These are phyloP conservation scores for Pythium phragmiticola DNA, from an alignment of 352 stramenopile species.

Conservation along the genomic window DNA sequence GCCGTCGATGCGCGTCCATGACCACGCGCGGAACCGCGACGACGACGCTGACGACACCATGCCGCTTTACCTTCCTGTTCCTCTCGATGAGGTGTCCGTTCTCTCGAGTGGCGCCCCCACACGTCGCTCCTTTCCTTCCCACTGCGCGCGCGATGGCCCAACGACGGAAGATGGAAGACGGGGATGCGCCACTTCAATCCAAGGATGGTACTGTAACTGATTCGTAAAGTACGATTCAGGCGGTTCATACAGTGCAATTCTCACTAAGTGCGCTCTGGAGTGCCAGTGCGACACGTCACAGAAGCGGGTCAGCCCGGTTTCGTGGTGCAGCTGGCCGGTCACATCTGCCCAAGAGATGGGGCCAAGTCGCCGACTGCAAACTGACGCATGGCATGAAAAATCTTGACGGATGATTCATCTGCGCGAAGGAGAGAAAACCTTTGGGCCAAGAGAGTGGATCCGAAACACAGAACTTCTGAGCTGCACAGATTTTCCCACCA, in stretches of 20 bases:
- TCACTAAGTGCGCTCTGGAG: constrained; percentile 11
- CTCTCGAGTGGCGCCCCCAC: too few relatives aligned
- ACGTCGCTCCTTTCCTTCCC: too few relatives aligned
- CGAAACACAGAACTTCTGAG: not conserved
- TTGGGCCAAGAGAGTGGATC: constrained; percentile 1
- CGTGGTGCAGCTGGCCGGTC: constrained; percentile 17
- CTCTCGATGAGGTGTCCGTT: not conserved
- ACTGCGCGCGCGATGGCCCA: not conserved
- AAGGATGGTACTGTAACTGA: not conserved
- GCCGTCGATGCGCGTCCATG: constrained; percentile 79
- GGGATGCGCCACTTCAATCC: constrained; percentile 19
- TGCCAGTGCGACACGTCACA: constrained; percentile 16
- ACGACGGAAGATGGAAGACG: not conserved
- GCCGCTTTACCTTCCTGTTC: not conserved
- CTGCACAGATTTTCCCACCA: too few relatives aligned
- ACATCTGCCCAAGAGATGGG: constrained; percentile 12
- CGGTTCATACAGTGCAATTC: not conserved
- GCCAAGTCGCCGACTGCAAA: not conserved
- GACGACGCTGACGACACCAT: not conserved
- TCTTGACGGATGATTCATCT: not conserved
- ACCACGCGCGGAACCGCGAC: constrained; percentile 58
- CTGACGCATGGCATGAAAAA: constrained; percentile 15
- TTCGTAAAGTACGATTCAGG: not conserved
- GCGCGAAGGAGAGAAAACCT: not conserved
- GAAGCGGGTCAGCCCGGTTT: constrained; percentile 5